Base-by-base conservation (phyloP, 768 basidiomycete species). In the Lepiota venenata region DNA sequence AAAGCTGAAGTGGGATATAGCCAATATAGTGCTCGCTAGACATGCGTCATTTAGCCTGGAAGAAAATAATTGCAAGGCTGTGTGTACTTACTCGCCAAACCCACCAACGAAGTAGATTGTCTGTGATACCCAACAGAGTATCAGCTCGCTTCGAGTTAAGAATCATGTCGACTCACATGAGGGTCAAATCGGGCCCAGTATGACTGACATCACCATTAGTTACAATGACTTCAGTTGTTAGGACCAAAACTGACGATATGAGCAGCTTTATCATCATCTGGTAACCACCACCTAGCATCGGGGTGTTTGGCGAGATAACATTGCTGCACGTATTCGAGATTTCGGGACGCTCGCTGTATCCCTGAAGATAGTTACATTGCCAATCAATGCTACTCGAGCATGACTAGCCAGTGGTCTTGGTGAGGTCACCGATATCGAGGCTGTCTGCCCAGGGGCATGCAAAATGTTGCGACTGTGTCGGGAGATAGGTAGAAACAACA, bases 141-240 rank as follows among this genome's bases (percentile, higher is more conserved):
- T 36, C 21, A 14, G 15, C 12, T 12, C n/a, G 20, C 32, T 32
- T 32, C 32, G 16, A 18, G 39, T 29, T 25, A 8, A 51, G 22
- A 41, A 15, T 16, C 20, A 15, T 15, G 35, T 29, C 15, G 16
- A 66, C 77, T 63, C 59, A 79, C 79, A 52, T 76, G 72, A 21
- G 79, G 78, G 60, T 82, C 79, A 62, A 81, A 81, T 15, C 76
- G 68, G 46, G 79, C 78, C 80, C 80, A 82, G 56, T 78, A 79
- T 11, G 78, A 71, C 78, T 80, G 25, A 21, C 50, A 27, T 48
- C 25, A n/a, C 18, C 16, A 35, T 40, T 7, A 44, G 11, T 12
- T 16, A 21, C n/a, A 32, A 41, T 3, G 27, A 14, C 29, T 6
- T 8, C 29, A 22, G 10, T 22, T 7, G 39, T 43, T 35, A 50